These are phyloP conservation scores for Tulasnella sp. DNA, from an alignment of 768 basidiomycete species.

Conservation along the genomic window DNA sequence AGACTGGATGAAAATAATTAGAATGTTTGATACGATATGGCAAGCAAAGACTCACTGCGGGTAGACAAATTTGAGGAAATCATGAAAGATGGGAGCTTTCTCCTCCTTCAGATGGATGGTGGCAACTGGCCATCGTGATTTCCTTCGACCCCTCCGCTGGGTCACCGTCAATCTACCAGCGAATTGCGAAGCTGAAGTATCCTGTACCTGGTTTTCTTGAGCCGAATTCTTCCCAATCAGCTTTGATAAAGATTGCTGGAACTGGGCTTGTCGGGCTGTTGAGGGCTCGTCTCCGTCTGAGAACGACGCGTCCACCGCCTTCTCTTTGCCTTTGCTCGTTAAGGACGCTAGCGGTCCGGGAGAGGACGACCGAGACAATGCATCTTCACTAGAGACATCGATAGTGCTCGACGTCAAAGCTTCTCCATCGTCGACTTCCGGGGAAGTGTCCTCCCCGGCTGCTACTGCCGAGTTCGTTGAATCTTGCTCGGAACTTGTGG, in stretches of 20 bases:
- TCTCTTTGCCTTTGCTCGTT: background rate
- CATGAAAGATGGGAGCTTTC: slow-evolving; percentile 82
- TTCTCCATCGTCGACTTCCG: slow-evolving; percentile 3
- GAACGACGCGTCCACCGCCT: background rate
- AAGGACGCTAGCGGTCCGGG: background rate
- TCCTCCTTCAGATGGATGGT: slow-evolving; percentile 89
- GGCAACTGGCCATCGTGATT: slow-evolving; percentile 53
- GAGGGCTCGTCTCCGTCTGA: background rate
- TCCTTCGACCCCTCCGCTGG: background rate
- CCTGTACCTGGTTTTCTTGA: background rate
- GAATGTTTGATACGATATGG: slow-evolving; percentile 14
- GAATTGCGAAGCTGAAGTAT: background rate
- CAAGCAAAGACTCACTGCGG: slow-evolving; percentile 63
- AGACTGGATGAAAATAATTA: slow-evolving; percentile 46
- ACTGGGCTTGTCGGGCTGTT: background rate
- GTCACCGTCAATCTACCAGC: background rate
- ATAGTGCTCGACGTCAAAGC: background rate
- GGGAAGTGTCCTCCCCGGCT: background rate
- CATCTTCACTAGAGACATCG: background rate
- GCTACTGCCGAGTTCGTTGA: background rate
- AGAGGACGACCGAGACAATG: background rate
- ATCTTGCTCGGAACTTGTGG: background rate
- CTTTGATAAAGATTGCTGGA: slow-evolving; percentile 2
- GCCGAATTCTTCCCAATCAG: background rate
- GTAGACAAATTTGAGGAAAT: slow-evolving; percentile 89